A percentile compares a stretch with the other conserved stretches of the same genome.
Conservation (phyloP, 768 basidiomycete genomes). For the Amanita molliuscula region DNA sequence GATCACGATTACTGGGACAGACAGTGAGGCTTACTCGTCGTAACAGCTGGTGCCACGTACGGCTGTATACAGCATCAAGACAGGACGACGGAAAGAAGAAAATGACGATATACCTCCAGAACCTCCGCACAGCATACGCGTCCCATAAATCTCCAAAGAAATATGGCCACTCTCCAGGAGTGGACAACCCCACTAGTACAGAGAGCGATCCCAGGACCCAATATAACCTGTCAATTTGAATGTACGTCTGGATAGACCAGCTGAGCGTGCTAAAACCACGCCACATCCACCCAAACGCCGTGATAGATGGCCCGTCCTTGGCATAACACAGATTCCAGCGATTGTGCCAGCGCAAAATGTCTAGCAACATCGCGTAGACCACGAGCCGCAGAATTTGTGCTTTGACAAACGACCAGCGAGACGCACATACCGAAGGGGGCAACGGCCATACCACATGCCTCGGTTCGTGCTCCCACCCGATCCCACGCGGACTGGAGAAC, state of each 20-base stretch:
- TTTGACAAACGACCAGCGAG: conserved; percentile 3
- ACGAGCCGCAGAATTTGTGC: neutral
- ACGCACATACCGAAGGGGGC: conserved; percentile 16
- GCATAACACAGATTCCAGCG: conserved; percentile 10
- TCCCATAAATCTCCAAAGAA: conserved; percentile 14
- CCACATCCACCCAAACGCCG: conserved; percentile 9
- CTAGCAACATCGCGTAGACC: conserved; percentile 7
- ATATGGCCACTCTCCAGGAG: conserved; percentile 16
- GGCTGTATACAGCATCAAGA: conserved; percentile 8
- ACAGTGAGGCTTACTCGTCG: conserved; percentile 10
- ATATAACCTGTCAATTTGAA: conserved; percentile 12
- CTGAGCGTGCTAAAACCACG: conserved; percentile 13
- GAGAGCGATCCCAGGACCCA: conserved; percentile 8
- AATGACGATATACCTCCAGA: conserved; percentile 15
- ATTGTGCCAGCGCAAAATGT: conserved; percentile 10
- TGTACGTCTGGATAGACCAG: conserved; percentile 12
- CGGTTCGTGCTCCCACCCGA: conserved; percentile 24
- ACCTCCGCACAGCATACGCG: conserved; percentile 13
- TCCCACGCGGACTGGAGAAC: conserved; percentile 21
- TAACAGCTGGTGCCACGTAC: conserved; percentile 17
- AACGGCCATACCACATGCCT: conserved; percentile 12
- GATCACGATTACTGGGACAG: neutral
- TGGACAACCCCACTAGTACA: conserved; percentile 12
- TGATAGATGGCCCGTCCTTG: conserved; percentile 10
- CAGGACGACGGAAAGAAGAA: neutral